Evolutionary conservation across 129 eudicot genomes (phyloP).

Genomic region (Chrysanthemum makinoi): DNA sequence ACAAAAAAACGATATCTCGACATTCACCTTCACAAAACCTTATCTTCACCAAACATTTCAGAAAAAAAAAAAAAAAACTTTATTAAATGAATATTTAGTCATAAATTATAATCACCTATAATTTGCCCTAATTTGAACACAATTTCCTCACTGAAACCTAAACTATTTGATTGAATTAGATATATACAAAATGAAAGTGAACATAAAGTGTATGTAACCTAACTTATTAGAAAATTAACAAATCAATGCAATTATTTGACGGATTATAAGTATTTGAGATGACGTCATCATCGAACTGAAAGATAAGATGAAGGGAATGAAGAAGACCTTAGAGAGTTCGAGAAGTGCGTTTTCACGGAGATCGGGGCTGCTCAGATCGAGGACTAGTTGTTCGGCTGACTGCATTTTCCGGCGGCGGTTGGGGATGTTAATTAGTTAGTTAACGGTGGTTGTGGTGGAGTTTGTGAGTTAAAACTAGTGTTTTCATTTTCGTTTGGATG

Average conservation of each 20-base stretch:
- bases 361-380: conserved; percentile 88
- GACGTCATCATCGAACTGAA: neutral
- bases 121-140: too few species aligned
- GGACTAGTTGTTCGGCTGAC: conserved; percentile 80
- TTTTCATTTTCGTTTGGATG: too few species aligned
- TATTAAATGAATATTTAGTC: neutral
- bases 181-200: too few species aligned
- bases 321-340: conserved; percentile 76
- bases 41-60: too few species aligned
- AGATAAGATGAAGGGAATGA: neutral
- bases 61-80: neutral
- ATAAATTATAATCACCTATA: neutral
- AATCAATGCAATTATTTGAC: too few species aligned
- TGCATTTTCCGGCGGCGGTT: conserved; percentile 49
- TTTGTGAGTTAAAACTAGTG: neutral
- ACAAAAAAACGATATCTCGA: conserved; percentile 24
- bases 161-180: neutral
- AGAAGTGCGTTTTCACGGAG: conserved; percentile 89
- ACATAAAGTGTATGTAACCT: too few species aligned
- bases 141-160: neutral
- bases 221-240: neutral
- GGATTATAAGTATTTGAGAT: too few species aligned
- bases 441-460: conserved; percentile 23
- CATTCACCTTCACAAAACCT: conserved; percentile 6
- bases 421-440: conserved; percentile 22